Evolutionary conservation across 306 rosid genomes (phyloP), one percentile per base, ranked within the genome.

Genomic region (Myrica gale): DNA sequence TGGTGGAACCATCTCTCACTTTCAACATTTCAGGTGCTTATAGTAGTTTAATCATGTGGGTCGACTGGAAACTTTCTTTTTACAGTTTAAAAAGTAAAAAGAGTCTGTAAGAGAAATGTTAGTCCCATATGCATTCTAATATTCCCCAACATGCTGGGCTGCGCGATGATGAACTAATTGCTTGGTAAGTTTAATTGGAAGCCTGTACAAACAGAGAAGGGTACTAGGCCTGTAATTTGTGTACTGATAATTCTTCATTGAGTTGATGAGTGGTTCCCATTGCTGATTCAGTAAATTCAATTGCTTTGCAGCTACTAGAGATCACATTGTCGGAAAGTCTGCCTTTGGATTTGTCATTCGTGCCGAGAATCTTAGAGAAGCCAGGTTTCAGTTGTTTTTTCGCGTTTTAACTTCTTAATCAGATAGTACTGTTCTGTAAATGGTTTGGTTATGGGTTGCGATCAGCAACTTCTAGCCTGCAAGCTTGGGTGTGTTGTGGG

Each of bases 1-100:
- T 95, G 99, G 99, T 95, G 97, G 99, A 92, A 83, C 99, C 99
- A 80, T 83, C 99, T 76, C 90, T 95, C 81, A 90, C 99, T 74
- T 85, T 88, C 83, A 89, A 80, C 82, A 71, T 95, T 83, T 90
- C 99, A 88, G 99, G 99, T 95, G 74, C 60, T 69, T 72, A 62
- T 71, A 13, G 68, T 57, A 53, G 77, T 79, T 68, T 43, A 54
- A 53, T 62, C 13, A 42, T 26, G 6, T 65, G 47, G 20, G 19
- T 15, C 37, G 69, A n/a, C 11, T 42, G 4, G 12, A 42, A 32
- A 62, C 7, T 32, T 65, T 17, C n/a, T 41, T 66, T 42, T 41
- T 66, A 66, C n/a, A 8, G 26, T n/a, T 4, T 32, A 32, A 41
- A 43, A 66, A 17, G 41, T n/a, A 66, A n/a, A 66, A 57, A 13